Conservation (phyloP, 2,329 filamentous ascomycete genomes). For the Orbilia blumenaviensis region DNA sequence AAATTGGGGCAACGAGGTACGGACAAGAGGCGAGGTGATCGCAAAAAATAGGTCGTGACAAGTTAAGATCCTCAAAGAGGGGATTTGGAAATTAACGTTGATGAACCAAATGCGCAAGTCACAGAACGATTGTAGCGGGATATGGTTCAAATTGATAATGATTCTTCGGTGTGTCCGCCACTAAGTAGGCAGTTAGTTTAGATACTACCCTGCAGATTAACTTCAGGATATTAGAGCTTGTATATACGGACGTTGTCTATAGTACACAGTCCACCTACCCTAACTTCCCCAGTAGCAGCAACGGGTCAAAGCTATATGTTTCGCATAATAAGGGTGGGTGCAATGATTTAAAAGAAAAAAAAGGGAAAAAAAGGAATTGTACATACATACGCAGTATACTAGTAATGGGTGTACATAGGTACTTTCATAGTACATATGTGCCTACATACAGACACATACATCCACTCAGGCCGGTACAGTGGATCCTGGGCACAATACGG, state of each 20-base stretch:
- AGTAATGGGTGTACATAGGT: too few relatives aligned
- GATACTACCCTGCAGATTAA: conserved; percentile 31
- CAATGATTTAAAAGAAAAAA: conserved; percentile 13
- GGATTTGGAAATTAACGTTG: conserved; percentile 31
- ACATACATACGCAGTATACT: too few relatives aligned
- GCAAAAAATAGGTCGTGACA: not conserved
- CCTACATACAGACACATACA: not conserved
- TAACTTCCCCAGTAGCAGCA: conserved; percentile 33
- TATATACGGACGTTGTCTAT: conserved; percentile 19
- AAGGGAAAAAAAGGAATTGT: conserved; percentile 4
- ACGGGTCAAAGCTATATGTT: conserved; percentile 43
- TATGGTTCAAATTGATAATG: conserved; percentile 51
- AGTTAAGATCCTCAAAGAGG: conserved; percentile 8
- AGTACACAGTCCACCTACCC: not conserved
- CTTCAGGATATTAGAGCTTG: conserved; percentile 17
- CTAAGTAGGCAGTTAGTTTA: conserved; percentile 33
- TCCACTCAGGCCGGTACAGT: conserved; percentile 15
- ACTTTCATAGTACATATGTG: too few relatives aligned
- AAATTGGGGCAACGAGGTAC: not conserved
- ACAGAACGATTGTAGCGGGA: conserved; percentile 43
- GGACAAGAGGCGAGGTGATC: conserved; percentile 14
- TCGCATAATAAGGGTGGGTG: conserved; percentile 45
- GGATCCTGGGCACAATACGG: conserved; percentile 1
- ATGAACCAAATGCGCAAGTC: conserved; percentile 50
- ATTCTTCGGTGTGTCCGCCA: conserved; percentile 44